A percentile compares a stretch with the other conserved stretches of the same genome.
These are phyloP conservation scores for Diatrype stigma DNA, from an alignment of 2,329 filamentous ascomycete genomes.

Conservation along the genomic window DNA sequence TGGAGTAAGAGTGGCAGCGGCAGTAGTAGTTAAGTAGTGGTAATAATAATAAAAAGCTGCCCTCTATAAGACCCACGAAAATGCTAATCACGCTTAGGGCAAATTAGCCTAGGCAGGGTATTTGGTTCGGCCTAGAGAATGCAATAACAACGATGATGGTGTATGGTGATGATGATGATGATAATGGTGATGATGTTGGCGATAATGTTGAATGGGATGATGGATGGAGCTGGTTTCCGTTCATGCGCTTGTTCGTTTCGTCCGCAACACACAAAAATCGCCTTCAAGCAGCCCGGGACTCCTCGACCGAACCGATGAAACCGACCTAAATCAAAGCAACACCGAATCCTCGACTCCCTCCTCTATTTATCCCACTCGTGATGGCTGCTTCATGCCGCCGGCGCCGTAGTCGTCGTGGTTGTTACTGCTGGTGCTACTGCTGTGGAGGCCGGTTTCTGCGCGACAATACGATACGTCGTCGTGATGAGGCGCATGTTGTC, in stretches of 20 bases:
- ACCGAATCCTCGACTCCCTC: neutral
- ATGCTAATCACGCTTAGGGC: neutral
- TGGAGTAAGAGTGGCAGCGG: too few relatives aligned
- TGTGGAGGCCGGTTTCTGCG: slow-evolving; percentile 36
- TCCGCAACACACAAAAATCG: too few relatives aligned
- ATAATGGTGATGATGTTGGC: too few relatives aligned
- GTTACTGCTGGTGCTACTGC: slow-evolving; percentile 2
- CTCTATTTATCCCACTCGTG: neutral
- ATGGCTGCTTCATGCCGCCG: neutral
- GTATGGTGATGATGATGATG: too few relatives aligned
- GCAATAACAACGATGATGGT: neutral
- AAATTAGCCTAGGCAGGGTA: neutral
- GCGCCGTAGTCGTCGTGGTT: neutral
- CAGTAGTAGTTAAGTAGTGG: too few relatives aligned
- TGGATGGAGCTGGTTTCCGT: too few relatives aligned
- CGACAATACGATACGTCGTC: slow-evolving; percentile 50
- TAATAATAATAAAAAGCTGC: too few relatives aligned
- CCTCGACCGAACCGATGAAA: too few relatives aligned
- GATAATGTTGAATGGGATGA: too few relatives aligned
- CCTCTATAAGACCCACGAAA: neutral
- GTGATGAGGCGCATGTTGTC: slow-evolving; percentile 48
- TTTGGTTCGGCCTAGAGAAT: neutral
- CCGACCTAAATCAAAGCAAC: too few relatives aligned
- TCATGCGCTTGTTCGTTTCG: too few relatives aligned
- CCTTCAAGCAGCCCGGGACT: too few relatives aligned